phyloP scores from a whole-genome alignment of 2,329 filamentous ascomycete species.

The Pseudogymnoascus verrucosus region DNA sequence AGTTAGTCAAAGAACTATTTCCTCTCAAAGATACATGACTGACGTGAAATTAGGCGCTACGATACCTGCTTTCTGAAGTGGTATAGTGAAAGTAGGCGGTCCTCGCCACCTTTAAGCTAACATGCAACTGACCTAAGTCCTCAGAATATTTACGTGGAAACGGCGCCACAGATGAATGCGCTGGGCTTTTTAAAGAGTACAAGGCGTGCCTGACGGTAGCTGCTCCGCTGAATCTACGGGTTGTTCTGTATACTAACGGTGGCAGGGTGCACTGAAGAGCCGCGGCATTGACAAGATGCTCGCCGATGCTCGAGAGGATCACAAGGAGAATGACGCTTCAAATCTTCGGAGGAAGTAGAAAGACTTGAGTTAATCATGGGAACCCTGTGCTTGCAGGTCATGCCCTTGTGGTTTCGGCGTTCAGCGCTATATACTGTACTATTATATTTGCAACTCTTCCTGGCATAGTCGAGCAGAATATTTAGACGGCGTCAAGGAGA shows the following conservation, averaged over 20 bases:
- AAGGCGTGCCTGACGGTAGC: slow-evolving; percentile 73
- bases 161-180: slow-evolving; percentile 76
- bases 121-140: slow-evolving; percentile 12
- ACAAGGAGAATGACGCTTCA: slow-evolving; percentile 74
- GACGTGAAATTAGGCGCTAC: slow-evolving; percentile 58
- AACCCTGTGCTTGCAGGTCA: background rate
- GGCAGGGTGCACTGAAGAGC: slow-evolving; percentile 74
- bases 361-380: background rate
- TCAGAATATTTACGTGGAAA: slow-evolving; percentile 83
- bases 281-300: slow-evolving; percentile 89
- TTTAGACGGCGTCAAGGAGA: background rate
- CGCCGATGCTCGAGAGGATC: slow-evolving; percentile 82
- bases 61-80: slow-evolving; percentile 97
- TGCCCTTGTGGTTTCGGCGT: background rate
- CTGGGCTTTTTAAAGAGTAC: slow-evolving; percentile 78
- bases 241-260: background rate
- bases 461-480: background rate
- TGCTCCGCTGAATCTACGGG: slow-evolving; percentile 9
- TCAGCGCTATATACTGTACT: background rate
- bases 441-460: background rate
- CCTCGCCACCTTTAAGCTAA: slow-evolving; percentile 14
- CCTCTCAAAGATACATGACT: slow-evolving; percentile 13
- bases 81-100: slow-evolving; percentile 87
- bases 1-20: slow-evolving; percentile 48
- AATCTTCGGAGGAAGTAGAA: slow-evolving; percentile 44